phyloP scores from a whole-genome alignment of 305 asterid species.

The Ajuga reptans region DNA sequence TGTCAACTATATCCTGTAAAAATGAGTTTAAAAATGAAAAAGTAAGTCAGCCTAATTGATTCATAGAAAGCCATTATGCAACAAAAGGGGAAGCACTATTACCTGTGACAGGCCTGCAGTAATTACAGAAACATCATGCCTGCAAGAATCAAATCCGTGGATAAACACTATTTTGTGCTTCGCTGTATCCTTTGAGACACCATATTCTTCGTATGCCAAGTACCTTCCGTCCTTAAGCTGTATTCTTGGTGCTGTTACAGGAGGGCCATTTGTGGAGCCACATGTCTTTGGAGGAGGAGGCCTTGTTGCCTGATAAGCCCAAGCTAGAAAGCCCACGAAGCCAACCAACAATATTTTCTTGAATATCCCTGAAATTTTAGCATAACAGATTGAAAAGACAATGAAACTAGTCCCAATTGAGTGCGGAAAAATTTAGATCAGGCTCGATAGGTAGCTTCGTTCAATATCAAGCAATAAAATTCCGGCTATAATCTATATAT shows the following conservation, averaged over 20 bases:
- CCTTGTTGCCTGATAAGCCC: constrained; percentile 45
- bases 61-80: background rate
- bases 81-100: constrained; percentile 8
- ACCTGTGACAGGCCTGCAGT: constrained; percentile 39
- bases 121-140: constrained; percentile 34
- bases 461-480: background rate
- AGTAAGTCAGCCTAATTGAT: constrained; percentile 2
- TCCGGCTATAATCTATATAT: background rate
- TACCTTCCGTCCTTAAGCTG: constrained; percentile 61
- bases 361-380: constrained; percentile 38
- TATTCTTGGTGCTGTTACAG: constrained; percentile 48
- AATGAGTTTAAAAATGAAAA: background rate
- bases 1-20: constrained; percentile 47
- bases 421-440: background rate
- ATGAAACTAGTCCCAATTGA: background rate
- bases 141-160: constrained; percentile 45
- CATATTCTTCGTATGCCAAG: constrained; percentile 52
- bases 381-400: background rate
- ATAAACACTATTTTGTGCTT: constrained; percentile 48
- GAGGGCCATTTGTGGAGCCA: constrained; percentile 57
- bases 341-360: constrained; percentile 35
- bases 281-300: constrained; percentile 48
- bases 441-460: background rate
- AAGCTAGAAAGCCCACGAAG: constrained; percentile 43
- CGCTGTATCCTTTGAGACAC: constrained; percentile 48